A percentile compares a stretch with the other conserved stretches of the same genome.
Conservation (phyloP, 1,284 basidiomycete species). For the Apiotrichum sp. region DNA sequence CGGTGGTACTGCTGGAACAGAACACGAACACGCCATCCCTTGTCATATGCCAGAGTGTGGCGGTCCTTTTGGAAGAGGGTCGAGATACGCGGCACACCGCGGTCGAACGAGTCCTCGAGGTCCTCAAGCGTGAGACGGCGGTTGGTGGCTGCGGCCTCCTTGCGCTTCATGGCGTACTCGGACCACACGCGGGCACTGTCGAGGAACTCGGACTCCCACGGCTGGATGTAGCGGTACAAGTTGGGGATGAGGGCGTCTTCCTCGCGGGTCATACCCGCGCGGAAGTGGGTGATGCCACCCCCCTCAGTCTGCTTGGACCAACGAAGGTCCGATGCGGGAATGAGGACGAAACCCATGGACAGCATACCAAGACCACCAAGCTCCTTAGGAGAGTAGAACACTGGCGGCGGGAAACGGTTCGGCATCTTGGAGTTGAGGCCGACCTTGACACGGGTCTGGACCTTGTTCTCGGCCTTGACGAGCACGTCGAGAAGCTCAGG, state of each 20-base stretch:
- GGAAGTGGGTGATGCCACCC: slow-evolving; percentile 89
- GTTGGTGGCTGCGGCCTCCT: slow-evolving; percentile 97
- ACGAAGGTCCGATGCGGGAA: slow-evolving; percentile 91
- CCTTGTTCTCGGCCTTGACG: slow-evolving; percentile 97
- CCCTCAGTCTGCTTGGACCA: slow-evolving; percentile 99
- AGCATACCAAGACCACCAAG: slow-evolving; percentile 97
- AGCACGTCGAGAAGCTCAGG: slow-evolving; percentile 89
- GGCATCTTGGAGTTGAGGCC: slow-evolving; percentile 99
- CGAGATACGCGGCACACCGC: slow-evolving; percentile 71
- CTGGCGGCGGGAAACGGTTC: slow-evolving; percentile 90
- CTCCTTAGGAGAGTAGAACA: slow-evolving; percentile 96
- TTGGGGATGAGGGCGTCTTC: slow-evolving; percentile 94
- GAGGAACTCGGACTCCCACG: slow-evolving; percentile 98
- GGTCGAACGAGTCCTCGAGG: slow-evolving; percentile 92
- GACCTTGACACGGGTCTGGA: slow-evolving; percentile 98
- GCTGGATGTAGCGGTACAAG: slow-evolving; percentile 94
- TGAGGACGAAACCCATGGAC: slow-evolving; percentile 98
- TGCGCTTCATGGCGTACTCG: slow-evolving; percentile 99
- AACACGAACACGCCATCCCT: slow-evolving; percentile 88
- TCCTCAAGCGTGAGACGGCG: slow-evolving; percentile 91
- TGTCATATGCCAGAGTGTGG: slow-evolving; percentile 94
- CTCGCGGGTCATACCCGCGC: slow-evolving; percentile 92
- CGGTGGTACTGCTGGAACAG: slow-evolving; percentile 98
- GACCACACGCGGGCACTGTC: slow-evolving; percentile 99
- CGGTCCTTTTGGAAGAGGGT: slow-evolving; percentile 75